Base-by-base conservation (phyloP, 75 land plant species). In the Ceratopteris richardii region DNA sequence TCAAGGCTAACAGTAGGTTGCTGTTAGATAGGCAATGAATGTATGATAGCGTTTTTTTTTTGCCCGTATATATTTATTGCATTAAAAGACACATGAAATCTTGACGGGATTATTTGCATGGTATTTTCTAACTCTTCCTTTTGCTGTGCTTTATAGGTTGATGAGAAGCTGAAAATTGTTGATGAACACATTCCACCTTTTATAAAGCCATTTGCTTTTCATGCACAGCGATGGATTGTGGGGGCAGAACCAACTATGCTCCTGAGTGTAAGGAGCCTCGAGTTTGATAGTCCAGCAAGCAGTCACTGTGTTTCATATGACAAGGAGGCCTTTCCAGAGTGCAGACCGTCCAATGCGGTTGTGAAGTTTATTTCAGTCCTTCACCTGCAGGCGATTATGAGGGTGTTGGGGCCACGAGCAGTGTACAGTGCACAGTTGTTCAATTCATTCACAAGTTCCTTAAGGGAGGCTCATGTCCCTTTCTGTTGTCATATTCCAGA, bases 251-350 rank as follows among this genome's bases (percentile, higher is more conserved):
- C 78, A 88, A 5, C 85, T 76, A 39, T 66, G 75, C 0, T 57
- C 51, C 19, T 95, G 89, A 22, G 56, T 78, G 47, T 66, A 60
- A 56, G 83, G 66, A 1, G 40, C 74, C 2, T 74, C 77, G 5
- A 3, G 14, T 14, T 52, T 4, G 28, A 52, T 2, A 12, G 54
- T 13, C 37, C 37, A 3, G 37, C 37, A 33, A 33, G 37, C 37
- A 33, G 37, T 33, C 37, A 33, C 9, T 3, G 37, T 4, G 37
- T 33, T 33, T 4, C 74, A 76, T 56, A 66, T 56, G 74, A 64
- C 66, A 81, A 74, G 52, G 93, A 87, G 65, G 87, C 86, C 23
- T 66, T 65, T 6, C 83, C 86, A 22, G 95, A 82, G 80, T 59
- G 54, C 26, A 66, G 55, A 63, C 70, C 82, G 0, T 72, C 71